Evolutionary conservation across 2,329 filamentous ascomycete genomes (phyloP).

Genomic region (Aspergillus clavatus): DNA sequence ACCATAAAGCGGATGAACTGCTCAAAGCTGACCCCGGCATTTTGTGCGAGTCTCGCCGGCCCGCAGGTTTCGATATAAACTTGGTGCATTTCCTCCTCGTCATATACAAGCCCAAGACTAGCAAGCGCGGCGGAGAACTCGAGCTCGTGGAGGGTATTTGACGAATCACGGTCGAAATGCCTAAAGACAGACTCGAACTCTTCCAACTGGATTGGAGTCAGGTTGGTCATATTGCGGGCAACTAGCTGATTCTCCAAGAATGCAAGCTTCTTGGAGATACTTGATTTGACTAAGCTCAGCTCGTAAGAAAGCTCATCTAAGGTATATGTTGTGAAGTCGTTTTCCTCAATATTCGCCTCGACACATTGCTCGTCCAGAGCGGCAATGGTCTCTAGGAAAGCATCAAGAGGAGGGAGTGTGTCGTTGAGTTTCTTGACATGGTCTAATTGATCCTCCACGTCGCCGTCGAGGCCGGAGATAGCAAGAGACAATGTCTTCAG

Average conservation of each 20-base stretch:
- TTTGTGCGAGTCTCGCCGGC: constrained; percentile 52
- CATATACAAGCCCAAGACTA: constrained; percentile 91
- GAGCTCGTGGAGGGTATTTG: constrained; percentile 83
- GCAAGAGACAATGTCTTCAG: constrained; percentile 92
- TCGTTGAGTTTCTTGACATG: constrained; percentile 82
- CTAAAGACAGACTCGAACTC: constrained; percentile 98
- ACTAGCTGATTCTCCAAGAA: constrained; percentile 99
- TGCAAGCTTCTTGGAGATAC: constrained; percentile 90
- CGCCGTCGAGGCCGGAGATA: constrained; percentile 94
- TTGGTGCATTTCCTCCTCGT: constrained; percentile 96
- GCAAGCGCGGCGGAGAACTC: constrained; percentile 95
- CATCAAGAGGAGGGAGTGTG: constrained; percentile 82
- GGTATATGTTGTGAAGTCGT: constrained; percentile 99
- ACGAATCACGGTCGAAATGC: constrained; percentile 91
- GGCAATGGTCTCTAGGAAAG: constrained; percentile 83
- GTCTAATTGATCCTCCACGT: constrained; percentile 87
- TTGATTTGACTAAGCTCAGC: constrained; percentile 81
- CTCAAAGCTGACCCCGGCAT: constrained; percentile 78
- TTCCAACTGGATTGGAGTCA: constrained; percentile 95
- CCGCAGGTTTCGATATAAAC: constrained; percentile 85
- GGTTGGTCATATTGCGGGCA: constrained; percentile 95
- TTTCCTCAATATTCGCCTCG: constrained; percentile 98
- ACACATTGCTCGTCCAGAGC: constrained; percentile 81
- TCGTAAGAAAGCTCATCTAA: constrained; percentile 96
- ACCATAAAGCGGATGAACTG: constrained; percentile 99